These are phyloP conservation scores for Penicillium verhagenii DNA, from an alignment of 495 filamentous ascomycete species.

Conservation along the genomic window DNA sequence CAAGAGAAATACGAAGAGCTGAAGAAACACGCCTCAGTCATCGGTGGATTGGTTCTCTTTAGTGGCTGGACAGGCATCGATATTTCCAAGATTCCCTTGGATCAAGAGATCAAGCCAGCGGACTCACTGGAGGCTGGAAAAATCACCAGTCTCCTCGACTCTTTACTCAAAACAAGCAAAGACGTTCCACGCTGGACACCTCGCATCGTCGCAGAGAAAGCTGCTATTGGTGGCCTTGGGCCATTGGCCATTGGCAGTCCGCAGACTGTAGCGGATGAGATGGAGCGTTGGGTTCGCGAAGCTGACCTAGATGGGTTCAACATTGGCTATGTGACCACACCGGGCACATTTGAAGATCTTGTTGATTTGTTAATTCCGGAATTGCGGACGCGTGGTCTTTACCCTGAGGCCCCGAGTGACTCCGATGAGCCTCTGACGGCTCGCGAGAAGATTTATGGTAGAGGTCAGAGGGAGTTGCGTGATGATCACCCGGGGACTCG, in stretches of 20 bases:
- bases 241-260: conserved; percentile 54
- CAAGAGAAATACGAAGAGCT: conserved; percentile 51
- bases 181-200: conserved; percentile 54
- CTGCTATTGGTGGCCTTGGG: conserved; percentile 57
- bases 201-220: conserved; percentile 52
- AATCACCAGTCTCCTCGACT: conserved; percentile 50
- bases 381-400: conserved; percentile 52
- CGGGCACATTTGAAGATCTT: conserved; percentile 62
- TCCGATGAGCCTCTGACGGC: conserved; percentile 50
- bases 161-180: conserved; percentile 49
- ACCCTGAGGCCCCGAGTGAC: conserved; percentile 27
- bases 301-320: conserved; percentile 65
- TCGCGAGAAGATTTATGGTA: conserved; percentile 60
- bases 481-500: conserved; percentile 52
- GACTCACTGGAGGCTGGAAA: conserved; percentile 54
- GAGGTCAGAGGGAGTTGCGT: conserved; percentile 52
- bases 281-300: conserved; percentile 58
- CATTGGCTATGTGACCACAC: conserved; percentile 52
- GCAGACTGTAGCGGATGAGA: conserved; percentile 53
- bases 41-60: conserved; percentile 60
- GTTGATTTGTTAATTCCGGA: conserved; percentile 60
- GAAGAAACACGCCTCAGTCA: conserved; percentile 49
- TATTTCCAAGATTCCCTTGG: conserved; percentile 53
- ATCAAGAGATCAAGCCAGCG: conserved; percentile 53
- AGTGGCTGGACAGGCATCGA: conserved; percentile 64